Evolutionary conservation across 768 basidiomycete species (phyloP).

Genomic region (Pulveroboletus sp.): DNA sequence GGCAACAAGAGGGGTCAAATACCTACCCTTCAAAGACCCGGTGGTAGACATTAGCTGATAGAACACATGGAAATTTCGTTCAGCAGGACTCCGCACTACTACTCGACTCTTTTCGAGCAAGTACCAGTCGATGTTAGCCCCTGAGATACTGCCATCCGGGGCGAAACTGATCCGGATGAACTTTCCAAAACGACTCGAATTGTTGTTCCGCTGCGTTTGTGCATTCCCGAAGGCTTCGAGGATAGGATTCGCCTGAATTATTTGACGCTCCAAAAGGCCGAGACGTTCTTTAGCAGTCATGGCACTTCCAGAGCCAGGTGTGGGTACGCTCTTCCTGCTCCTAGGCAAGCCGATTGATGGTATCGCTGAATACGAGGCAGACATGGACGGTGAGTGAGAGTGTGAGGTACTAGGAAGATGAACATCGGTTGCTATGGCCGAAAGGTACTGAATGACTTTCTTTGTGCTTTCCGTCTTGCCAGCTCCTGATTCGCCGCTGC

Average conservation of each 20-base stretch:
- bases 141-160: slow-evolving; percentile 89
- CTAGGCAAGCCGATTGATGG: slow-evolving; percentile 68
- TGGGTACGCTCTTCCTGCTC: slow-evolving; percentile 49
- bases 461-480: slow-evolving; percentile 99
- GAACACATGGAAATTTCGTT: slow-evolving; percentile 95
- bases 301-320: slow-evolving; percentile 41
- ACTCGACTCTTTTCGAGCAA: slow-evolving; percentile 96
- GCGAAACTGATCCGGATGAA: slow-evolving; percentile 96
- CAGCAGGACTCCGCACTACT: slow-evolving; percentile 79
- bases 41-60: slow-evolving; percentile 89
- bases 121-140: slow-evolving; percentile 99
- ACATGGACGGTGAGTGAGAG: slow-evolving; percentile 61
- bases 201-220: slow-evolving; percentile 97
- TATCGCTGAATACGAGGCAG: slow-evolving; percentile 52
- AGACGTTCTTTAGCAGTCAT: slow-evolving; percentile 68
- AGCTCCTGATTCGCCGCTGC: slow-evolving; percentile 95
- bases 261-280: slow-evolving; percentile 91
- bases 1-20: not conserved
- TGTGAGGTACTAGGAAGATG: slow-evolving; percentile 57
- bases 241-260: slow-evolving; percentile 95
- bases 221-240: slow-evolving; percentile 98
- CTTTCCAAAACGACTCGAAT: slow-evolving; percentile 98
- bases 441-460: slow-evolving; percentile 98
- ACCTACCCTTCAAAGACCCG: slow-evolving; percentile 62
- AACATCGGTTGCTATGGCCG: slow-evolving; percentile 88